Evolutionary conservation across 345 rosid species (phyloP).

Genomic region (Syzygium aromaticum): DNA sequence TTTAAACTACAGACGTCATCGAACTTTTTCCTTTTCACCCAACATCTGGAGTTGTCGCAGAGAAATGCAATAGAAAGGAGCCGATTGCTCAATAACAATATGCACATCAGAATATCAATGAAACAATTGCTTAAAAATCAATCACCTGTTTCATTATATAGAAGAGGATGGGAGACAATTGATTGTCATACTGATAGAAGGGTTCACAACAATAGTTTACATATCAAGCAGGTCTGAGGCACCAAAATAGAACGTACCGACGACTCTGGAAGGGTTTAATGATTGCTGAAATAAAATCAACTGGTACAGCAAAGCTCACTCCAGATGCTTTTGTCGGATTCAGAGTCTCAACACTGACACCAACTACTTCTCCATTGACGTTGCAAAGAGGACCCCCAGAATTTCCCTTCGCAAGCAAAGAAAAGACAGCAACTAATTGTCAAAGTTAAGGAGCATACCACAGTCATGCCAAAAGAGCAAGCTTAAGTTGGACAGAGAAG

Average conservation of each 20-base stretch:
- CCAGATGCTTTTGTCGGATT: conserved; percentile 73
- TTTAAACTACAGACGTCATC: background rate
- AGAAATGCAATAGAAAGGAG: background rate
- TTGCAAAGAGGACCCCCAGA: conserved; percentile 93
- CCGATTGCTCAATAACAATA: background rate
- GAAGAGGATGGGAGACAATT: accelerated
- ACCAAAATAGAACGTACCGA: background rate
- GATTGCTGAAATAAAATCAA: conserved; percentile 23
- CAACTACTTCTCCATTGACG: conserved; percentile 81
- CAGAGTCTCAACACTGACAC: conserved; percentile 40
- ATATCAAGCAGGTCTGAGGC: background rate
- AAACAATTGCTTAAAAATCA: background rate
- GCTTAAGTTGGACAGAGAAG: background rate
- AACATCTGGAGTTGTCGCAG: background rate
- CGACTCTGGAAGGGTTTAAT: background rate
- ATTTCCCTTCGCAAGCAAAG: conserved; percentile 47
- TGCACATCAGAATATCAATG: background rate
- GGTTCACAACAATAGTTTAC: background rate
- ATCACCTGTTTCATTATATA: background rate
- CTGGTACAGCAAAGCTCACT: conserved; percentile 69
- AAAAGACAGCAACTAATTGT: background rate
- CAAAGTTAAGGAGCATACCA: background rate
- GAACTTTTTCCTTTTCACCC: background rate
- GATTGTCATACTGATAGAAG: background rate
- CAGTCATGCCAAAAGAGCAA: background rate